Evolutionary conservation across 306 rosid species (phyloP).

Genomic region (Quercus cerris): DNA sequence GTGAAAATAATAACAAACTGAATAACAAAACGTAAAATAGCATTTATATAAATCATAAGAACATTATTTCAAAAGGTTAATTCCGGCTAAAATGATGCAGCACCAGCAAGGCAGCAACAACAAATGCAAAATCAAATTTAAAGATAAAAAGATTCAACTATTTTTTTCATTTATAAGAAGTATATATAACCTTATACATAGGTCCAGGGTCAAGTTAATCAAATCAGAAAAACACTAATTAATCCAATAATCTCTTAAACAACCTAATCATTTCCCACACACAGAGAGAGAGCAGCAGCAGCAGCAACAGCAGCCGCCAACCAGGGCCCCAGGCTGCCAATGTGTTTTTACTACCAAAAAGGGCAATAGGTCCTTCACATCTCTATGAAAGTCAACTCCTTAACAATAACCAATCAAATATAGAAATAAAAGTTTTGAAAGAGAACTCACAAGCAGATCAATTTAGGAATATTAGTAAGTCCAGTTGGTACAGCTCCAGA

Average conservation of each 20-base stretch:
- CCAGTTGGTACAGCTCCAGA: conserved; percentile 82
- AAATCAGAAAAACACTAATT: background rate
- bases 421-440: background rate
- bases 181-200: background rate
- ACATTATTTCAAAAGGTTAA: background rate
- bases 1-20: background rate
- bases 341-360: no score
- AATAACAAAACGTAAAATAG: background rate
- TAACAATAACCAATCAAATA: conserved; percentile 11
- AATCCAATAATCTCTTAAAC: background rate
- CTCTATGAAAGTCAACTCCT: background rate
- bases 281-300: background rate
- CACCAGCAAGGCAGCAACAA: background rate
- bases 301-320: no score
- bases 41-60: background rate
- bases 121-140: background rate
- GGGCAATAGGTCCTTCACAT: background rate
- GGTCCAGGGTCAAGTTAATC: background rate
- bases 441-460: conserved; percentile 84
- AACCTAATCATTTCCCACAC: background rate
- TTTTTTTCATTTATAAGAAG: background rate
- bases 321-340: no score
- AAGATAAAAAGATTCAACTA: background rate
- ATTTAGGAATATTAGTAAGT: conserved; percentile 75
- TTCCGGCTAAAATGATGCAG: background rate